phyloP scores from a whole-genome alignment of 2,329 filamentous ascomycete genomes.

The Epichloe sylvatica region DNA sequence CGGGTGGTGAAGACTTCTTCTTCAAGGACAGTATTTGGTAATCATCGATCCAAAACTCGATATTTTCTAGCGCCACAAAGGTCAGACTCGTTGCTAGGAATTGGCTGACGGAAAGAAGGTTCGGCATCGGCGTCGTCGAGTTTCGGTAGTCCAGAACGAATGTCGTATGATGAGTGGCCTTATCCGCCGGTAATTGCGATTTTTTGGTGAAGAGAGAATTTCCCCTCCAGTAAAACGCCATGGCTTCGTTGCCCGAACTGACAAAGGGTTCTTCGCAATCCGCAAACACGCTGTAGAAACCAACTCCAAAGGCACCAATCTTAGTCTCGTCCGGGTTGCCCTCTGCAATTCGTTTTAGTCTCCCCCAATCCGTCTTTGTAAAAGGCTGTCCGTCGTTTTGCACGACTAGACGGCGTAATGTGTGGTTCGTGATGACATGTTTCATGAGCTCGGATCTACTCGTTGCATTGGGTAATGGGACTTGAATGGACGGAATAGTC shows the following conservation, averaged over 20 bases:
- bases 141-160: constrained; percentile 94
- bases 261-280: constrained; percentile 98
- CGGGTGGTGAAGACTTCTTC: constrained; percentile 61
- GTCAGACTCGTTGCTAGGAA: constrained; percentile 92
- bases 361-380: constrained; percentile 78
- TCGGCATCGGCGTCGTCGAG: constrained; percentile 71
- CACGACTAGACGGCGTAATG: constrained; percentile 72
- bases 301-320: constrained; percentile 95
- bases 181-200: constrained; percentile 54
- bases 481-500: constrained; percentile 66
- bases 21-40: constrained; percentile 63
- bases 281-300: constrained; percentile 96
- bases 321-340: constrained; percentile 98
- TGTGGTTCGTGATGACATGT: constrained; percentile 74
- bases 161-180: constrained; percentile 60
- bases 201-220: constrained; percentile 94
- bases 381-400: constrained; percentile 88
- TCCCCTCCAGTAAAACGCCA: constrained; percentile 99
- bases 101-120: constrained; percentile 72
- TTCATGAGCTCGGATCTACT: constrained; percentile 62
- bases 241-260: constrained; percentile 78
- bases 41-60: constrained; percentile 85
- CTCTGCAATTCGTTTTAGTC: constrained; percentile 93
- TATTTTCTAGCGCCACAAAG: constrained; percentile 75
- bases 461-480: constrained; percentile 53